These are phyloP conservation scores for Pseudogymnoascus sp. DNA, from an alignment of 2,329 filamentous ascomycete species.

Conservation along the genomic window DNA sequence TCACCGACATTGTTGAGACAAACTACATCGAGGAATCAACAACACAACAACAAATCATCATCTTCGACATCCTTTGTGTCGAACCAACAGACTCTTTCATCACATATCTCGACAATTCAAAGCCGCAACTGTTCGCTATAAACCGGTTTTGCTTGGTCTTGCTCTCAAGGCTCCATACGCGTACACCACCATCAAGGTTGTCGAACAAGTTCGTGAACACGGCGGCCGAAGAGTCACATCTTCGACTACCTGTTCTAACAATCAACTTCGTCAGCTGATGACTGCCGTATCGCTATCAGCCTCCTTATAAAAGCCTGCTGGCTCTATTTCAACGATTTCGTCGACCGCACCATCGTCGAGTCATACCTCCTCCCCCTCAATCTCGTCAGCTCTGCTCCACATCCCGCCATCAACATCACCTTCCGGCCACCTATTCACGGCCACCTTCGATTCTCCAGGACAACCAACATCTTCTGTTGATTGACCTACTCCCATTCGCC, in stretches of 20 bases:
- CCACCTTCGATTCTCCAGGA: conserved; percentile 17
- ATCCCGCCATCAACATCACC: conserved; percentile 1
- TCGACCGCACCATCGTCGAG: conserved; percentile 17
- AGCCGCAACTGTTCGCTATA: not conserved
- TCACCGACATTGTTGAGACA: not conserved
- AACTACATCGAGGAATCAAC: not conserved
- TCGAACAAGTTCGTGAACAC: conserved; percentile 20
- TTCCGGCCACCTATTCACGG: conserved; percentile 5
- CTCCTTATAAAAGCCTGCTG: conserved; percentile 26
- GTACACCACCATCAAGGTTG: conserved; percentile 10
- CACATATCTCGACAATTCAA: not conserved
- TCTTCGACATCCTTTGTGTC: not conserved
- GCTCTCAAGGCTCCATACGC: not conserved
- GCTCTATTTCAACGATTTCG: not conserved
- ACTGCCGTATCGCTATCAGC: conserved; percentile 30
- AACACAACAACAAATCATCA: not conserved
- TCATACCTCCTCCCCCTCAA: not conserved
- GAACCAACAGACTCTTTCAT: not conserved
- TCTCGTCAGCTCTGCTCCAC: not conserved
- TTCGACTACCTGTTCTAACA: conserved; percentile 38
- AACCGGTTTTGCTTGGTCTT: conserved; percentile 1
- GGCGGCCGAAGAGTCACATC: conserved; percentile 41
- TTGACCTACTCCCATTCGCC: conserved; percentile 19
- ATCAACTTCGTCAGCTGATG: conserved; percentile 35
- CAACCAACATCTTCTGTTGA: conserved; percentile 19